phyloP scores from a whole-genome alignment of 371 early-diverging fungal species.

The Mortierella sp. region DNA sequence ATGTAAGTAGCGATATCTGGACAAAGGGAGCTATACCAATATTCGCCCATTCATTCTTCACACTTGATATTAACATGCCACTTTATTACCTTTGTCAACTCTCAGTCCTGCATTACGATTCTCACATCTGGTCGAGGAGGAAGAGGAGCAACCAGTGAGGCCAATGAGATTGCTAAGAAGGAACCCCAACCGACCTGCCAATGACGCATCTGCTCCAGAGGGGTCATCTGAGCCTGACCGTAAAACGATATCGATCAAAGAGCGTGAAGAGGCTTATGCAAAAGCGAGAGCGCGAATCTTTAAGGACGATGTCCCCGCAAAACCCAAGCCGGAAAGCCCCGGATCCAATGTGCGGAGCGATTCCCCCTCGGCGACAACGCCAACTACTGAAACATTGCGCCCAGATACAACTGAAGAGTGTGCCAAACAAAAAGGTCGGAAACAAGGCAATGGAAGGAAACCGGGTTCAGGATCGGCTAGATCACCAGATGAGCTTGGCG shows the following conservation, averaged over 20 bases:
- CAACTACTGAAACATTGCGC: conserved; percentile 5
- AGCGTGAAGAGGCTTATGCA: conserved; percentile 81
- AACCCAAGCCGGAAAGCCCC: conserved; percentile 47
- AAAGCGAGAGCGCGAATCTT: conserved; percentile 85
- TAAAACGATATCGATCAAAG: conserved; percentile 73
- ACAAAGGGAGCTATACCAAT: neutral
- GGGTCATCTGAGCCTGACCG: conserved; percentile 59
- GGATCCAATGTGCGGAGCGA: conserved; percentile 22
- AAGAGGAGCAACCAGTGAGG: conserved; percentile 44
- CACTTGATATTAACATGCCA: neutral
- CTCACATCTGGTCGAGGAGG: conserved; percentile 45
- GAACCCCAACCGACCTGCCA: conserved; percentile 25
- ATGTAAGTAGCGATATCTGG: conserved; percentile 62
- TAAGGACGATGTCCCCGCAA: conserved; percentile 62
- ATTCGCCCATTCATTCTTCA: neutral
- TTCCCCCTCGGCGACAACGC: conserved; percentile 24
- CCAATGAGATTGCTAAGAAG: conserved; percentile 34
- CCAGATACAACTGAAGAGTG: conserved; percentile 21
- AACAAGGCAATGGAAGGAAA: conserved; percentile 26
- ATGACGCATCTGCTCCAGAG: conserved; percentile 32
- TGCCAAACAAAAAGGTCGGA: conserved; percentile 15
- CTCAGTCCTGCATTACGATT: conserved; percentile 59
- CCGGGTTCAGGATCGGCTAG: conserved; percentile 14
- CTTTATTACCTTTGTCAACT: conserved; percentile 2
- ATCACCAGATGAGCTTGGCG: conserved; percentile 28